phyloP scores from a whole-genome alignment of 176 grass and related monocot species.

The Ensete ventricosum region DNA sequence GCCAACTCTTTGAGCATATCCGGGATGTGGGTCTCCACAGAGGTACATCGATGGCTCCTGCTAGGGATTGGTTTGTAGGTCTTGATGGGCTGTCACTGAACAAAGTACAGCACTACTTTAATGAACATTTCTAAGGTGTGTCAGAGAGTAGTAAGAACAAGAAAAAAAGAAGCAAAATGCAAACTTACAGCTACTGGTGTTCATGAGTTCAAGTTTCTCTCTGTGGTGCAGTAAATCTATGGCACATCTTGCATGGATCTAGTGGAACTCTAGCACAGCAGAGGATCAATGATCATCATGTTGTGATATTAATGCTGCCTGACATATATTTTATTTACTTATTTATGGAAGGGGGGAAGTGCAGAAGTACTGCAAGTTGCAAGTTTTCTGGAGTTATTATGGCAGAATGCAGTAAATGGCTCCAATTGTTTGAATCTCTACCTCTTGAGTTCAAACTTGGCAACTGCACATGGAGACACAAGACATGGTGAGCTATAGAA shows the following conservation, averaged over 20 bases:
- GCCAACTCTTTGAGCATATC: background rate
- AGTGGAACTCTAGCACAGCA: background rate
- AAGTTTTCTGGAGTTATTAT: background rate
- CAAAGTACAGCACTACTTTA: background rate
- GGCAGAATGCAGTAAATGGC: background rate
- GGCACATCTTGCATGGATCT: background rate
- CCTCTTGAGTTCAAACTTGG: background rate
- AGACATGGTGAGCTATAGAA: background rate
- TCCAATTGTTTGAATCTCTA: background rate
- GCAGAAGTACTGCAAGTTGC: background rate
- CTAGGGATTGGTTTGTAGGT: background rate
- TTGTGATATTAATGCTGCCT: background rate
- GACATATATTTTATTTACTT: background rate
- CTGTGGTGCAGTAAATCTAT: background rate
- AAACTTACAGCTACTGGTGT: background rate
- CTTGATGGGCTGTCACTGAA: background rate
- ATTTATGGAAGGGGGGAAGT: slow-evolving; percentile 2
- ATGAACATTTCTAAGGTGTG: background rate
- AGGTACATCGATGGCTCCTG: background rate
- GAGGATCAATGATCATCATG: background rate
- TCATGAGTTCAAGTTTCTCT: background rate
- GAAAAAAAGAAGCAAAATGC: background rate
- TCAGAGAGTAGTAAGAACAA: background rate
- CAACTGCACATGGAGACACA: slow-evolving; percentile 1
- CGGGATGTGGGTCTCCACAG: background rate